Evolutionary conservation across 2,329 filamentous ascomycete genomes (phyloP).

Genomic region (Colletotrichum viniferum): DNA sequence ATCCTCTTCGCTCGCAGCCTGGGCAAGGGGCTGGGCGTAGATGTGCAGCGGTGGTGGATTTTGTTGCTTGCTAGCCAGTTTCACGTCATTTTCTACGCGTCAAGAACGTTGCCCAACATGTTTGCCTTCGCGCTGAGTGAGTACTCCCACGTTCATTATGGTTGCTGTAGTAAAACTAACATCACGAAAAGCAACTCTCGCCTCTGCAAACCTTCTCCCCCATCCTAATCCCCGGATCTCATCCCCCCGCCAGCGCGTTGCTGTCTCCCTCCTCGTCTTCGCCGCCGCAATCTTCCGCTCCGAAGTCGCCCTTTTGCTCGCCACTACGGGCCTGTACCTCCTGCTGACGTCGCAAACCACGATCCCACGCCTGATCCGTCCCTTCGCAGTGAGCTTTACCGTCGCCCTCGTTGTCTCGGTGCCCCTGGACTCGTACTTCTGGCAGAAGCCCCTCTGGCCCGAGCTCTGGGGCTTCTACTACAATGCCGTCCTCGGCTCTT

Average conservation of each 20-base stretch:
- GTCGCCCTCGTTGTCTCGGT: slow-evolving; percentile 73
- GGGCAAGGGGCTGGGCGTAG: slow-evolving; percentile 68
- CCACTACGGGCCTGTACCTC: slow-evolving; percentile 68
- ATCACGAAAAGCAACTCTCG: slow-evolving; percentile 65
- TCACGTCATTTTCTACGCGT: slow-evolving; percentile 91
- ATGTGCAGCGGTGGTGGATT: slow-evolving; percentile 78
- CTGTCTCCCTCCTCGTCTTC: slow-evolving; percentile 77
- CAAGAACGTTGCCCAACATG: slow-evolving; percentile 92
- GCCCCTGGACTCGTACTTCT: slow-evolving; percentile 89
- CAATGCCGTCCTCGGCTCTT: slow-evolving; percentile 85
- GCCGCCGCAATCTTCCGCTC: slow-evolving; percentile 87
- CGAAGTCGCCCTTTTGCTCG: slow-evolving; percentile 83
- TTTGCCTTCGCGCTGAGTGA: slow-evolving; percentile 88
- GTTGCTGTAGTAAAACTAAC: neutral
- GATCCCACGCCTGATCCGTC: slow-evolving; percentile 63
- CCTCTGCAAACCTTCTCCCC: slow-evolving; percentile 54
- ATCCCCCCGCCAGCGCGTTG: slow-evolving; percentile 59
- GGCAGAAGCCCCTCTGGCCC: slow-evolving; percentile 87
- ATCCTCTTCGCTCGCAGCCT: slow-evolving; percentile 69
- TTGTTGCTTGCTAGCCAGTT: slow-evolving; percentile 84
- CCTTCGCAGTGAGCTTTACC: slow-evolving; percentile 68
- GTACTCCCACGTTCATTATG: slow-evolving; percentile 32
- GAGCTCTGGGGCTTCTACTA: slow-evolving; percentile 89
- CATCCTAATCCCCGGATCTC: slow-evolving; percentile 30
- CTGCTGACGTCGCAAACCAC: slow-evolving; percentile 60